Conservation (phyloP, 139 green algal genomes). For the Micromonas pusilla region DNA sequence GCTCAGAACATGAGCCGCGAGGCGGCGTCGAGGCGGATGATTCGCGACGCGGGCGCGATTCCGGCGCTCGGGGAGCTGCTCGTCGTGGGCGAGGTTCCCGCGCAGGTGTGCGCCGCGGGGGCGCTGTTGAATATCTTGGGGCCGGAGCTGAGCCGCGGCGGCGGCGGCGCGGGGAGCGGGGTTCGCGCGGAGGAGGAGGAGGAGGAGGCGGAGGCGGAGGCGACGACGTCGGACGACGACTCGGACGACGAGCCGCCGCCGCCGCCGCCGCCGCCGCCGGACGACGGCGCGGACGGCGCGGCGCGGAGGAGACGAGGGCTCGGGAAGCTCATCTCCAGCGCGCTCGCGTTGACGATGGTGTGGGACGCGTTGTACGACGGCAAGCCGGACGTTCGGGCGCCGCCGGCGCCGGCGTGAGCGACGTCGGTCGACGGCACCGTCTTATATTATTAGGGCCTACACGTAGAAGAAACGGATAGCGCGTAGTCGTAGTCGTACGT, state of each 20-base stretch:
- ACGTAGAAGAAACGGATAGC: too few species aligned
- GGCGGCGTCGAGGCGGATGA: conserved; percentile 48
- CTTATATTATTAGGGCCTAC: too few species aligned
- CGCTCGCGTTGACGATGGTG: conserved; percentile 6
- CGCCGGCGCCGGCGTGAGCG: too few species aligned
- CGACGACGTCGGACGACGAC: too few species aligned
- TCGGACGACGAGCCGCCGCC: too few species aligned
- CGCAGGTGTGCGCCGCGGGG: conserved; percentile 52
- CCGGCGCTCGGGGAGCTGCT: too few species aligned
- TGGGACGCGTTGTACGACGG: conserved; percentile 11
- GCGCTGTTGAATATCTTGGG: conserved; percentile 58
- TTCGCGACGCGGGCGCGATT: conserved; percentile 48
- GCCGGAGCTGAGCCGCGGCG: conserved; percentile 36
- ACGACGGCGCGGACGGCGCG: not conserved
- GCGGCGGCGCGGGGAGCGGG: too few species aligned
- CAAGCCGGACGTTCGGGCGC: not conserved
- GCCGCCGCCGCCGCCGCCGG: too few species aligned
- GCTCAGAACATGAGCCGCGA: conserved; percentile 64
- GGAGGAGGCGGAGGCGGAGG: too few species aligned
- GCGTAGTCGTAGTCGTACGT: too few species aligned
- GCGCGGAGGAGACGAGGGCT: conserved; percentile 17
- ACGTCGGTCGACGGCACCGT: too few species aligned
- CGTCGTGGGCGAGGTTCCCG: conserved; percentile 39
- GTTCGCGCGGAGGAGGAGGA: too few species aligned
- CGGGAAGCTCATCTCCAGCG: conserved; percentile 18